These are phyloP conservation scores for Leptographium radiaticola DNA, from an alignment of 2,329 filamentous ascomycete genomes.

Conservation along the genomic window DNA sequence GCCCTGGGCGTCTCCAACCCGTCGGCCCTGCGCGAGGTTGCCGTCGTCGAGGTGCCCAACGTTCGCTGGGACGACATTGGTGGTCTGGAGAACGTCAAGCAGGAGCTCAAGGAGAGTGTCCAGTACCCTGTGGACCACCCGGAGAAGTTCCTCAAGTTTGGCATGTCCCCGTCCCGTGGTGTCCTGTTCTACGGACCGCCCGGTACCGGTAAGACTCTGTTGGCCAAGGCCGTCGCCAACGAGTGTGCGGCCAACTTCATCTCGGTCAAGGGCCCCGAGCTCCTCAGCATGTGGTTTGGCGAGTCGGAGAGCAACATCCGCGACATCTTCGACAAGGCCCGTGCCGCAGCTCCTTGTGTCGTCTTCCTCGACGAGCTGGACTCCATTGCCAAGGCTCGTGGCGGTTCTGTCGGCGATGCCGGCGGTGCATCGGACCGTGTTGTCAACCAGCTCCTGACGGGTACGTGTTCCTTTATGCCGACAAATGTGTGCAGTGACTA, in stretches of 20 bases:
- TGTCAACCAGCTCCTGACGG: conserved; percentile 94
- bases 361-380: conserved; percentile 98
- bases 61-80: conserved; percentile 99
- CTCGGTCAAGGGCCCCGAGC: conserved; percentile 94
- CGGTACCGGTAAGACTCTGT: conserved; percentile 99
- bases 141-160: conserved; percentile 99
- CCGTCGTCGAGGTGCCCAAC: conserved; percentile 97
- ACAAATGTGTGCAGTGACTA: not conserved
- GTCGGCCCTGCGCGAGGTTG: conserved; percentile 94
- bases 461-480: not conserved
- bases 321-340: conserved; percentile 99
- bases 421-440: conserved; percentile 98
- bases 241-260: conserved; percentile 99
- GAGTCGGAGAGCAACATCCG: conserved; percentile 99
- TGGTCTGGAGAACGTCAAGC: conserved; percentile 96
- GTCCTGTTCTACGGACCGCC: conserved; percentile 97
- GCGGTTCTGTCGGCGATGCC: conserved; percentile 88
- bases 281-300: conserved; percentile 99
- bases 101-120: conserved; percentile 96
- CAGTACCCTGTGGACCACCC: conserved; percentile 99
- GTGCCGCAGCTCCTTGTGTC: conserved; percentile 92
- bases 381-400: conserved; percentile 98
- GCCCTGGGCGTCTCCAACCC: conserved; percentile 97
- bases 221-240: conserved; percentile 98
- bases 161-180: conserved; percentile 93